A percentile compares a stretch with the other conserved stretches of the same genome.
phyloP scores from a whole-genome alignment of 805 yeast species.

The Pichia sporocuriosa region DNA sequence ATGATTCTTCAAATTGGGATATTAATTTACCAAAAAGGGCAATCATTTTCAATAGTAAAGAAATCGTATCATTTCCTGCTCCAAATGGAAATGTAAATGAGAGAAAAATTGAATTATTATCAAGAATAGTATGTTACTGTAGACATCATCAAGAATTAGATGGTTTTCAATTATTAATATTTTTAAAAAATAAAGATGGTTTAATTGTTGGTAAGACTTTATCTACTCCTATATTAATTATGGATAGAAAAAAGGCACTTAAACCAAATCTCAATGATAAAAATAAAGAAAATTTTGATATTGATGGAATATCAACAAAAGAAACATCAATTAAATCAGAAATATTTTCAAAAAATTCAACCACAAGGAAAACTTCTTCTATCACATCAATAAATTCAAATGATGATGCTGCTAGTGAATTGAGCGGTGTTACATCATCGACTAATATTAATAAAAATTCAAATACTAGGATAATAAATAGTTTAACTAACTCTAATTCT shows the following conservation, averaged over 20 bases:
- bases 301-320: no score
- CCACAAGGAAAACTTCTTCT: not conserved
- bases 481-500: not conserved
- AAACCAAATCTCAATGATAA: constrained; percentile 17
- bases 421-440: constrained; percentile 19
- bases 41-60: constrained; percentile 85
- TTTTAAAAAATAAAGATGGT: constrained; percentile 55
- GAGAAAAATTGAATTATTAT: constrained; percentile 42
- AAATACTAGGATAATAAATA: not conserved
- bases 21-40: constrained; percentile 72
- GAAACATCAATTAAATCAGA: not conserved
- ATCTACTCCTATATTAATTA: constrained; percentile 76
- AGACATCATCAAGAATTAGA: constrained; percentile 87
- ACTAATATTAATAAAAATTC: not conserved
- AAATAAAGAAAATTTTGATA: not conserved
- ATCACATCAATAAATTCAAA: constrained; percentile 25
- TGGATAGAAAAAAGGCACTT: constrained; percentile 81
- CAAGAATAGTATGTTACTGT: constrained; percentile 92
- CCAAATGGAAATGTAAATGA: constrained; percentile 33
- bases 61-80: constrained; percentile 67
- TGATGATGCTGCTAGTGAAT: constrained; percentile 30
- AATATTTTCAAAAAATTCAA: not conserved
- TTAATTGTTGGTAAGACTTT: constrained; percentile 64
- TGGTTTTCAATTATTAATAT: constrained; percentile 72
- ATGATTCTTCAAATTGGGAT: constrained; percentile 74